Conservation (phyloP, 176 grass and related monocot species). For the Carex pumila region DNA sequence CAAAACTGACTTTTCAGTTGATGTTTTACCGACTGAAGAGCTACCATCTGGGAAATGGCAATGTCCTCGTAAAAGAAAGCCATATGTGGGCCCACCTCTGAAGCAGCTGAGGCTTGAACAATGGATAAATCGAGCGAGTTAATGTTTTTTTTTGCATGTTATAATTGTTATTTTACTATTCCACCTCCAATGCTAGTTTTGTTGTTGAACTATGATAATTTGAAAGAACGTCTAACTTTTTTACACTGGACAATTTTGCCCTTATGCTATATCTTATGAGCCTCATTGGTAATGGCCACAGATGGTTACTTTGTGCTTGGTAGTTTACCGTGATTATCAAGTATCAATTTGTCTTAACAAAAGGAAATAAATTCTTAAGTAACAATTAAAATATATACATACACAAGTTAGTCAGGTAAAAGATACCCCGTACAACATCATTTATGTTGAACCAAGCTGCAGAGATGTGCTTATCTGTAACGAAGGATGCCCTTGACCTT, state of each 20-base stretch:
- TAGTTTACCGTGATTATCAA: neutral
- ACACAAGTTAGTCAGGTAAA: neutral
- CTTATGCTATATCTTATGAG: neutral
- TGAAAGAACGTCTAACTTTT: neutral
- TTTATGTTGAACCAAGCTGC: neutral
- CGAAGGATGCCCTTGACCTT: neutral
- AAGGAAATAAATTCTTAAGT: neutral
- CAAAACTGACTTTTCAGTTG: constrained; percentile 35
- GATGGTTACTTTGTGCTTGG: neutral
- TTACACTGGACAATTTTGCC: neutral
- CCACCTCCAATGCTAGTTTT: neutral
- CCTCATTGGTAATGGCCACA: neutral
- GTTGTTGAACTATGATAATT: neutral
- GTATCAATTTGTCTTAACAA: neutral
- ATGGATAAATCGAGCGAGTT: constrained; percentile 44
- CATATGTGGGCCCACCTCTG: constrained; percentile 40
- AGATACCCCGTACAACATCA: neutral
- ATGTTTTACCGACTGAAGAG: neutral
- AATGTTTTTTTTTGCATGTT: neutral
- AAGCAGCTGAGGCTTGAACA: constrained; percentile 55
- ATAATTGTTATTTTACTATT: neutral
- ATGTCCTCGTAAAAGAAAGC: constrained; percentile 52
- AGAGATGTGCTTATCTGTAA: neutral
- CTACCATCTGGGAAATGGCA: constrained; percentile 47
- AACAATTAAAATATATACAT: neutral